These are phyloP conservation scores for Mycosarcoma maydis DNA, from an alignment of 1,284 basidiomycete genomes.

Conservation along the genomic window DNA sequence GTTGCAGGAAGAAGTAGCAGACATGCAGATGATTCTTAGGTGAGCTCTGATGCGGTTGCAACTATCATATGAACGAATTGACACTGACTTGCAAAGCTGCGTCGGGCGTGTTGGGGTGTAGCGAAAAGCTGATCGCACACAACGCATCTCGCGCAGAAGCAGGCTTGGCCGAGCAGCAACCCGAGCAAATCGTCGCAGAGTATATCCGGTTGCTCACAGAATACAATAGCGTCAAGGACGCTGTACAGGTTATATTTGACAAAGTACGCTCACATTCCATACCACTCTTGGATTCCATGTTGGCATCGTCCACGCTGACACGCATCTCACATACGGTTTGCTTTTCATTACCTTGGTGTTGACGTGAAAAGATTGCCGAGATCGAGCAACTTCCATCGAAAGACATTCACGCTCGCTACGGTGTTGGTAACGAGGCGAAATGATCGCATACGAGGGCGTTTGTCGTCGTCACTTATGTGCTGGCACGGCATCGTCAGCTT, in stretches of 20 bases:
- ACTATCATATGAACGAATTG: too few relatives aligned
- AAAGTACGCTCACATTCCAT: conserved; percentile 18
- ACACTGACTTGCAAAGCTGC: too few relatives aligned
- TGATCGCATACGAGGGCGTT: too few relatives aligned
- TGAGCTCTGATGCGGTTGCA: conserved; percentile 6
- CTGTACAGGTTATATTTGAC: conserved; percentile 30
- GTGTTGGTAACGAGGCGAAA: conserved; percentile 6
- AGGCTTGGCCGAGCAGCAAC: conserved; percentile 14
- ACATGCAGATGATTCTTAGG: conserved; percentile 22
- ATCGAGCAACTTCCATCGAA: conserved; percentile 33
- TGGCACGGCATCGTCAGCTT: too few relatives aligned
- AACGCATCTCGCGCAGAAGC: conserved; percentile 14
- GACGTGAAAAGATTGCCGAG: conserved; percentile 27
- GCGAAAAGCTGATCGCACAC: conserved; percentile 16
- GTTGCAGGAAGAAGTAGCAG: conserved; percentile 21
- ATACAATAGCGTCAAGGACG: conserved; percentile 46
- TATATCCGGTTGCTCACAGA: conserved; percentile 32
- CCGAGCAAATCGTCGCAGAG: conserved; percentile 27
- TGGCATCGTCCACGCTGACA: too few relatives aligned
- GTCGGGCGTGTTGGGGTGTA: neutral
- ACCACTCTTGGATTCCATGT: neutral
- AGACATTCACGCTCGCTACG: conserved; percentile 29
- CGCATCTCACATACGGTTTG: neutral
- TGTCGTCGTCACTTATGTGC: too few relatives aligned
- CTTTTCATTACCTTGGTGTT: too few relatives aligned